Conservation (phyloP, 2,329 filamentous ascomycete genomes). For the Rutstroemia sp. region DNA sequence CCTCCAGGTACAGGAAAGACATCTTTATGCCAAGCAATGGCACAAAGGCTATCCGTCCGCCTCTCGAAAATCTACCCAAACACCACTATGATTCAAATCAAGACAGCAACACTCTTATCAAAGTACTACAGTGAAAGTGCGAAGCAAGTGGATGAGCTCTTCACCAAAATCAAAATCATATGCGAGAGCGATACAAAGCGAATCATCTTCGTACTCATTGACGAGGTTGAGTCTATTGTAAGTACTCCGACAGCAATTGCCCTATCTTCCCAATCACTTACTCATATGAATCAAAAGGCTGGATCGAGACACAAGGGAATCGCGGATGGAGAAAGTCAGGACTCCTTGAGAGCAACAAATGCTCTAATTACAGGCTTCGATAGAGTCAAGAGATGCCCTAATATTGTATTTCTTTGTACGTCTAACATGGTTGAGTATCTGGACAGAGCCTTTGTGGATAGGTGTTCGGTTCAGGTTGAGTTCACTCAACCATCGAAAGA, state of each 20-base stretch:
- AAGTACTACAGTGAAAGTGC: slow-evolving; percentile 42
- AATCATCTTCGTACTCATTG: slow-evolving; percentile 28
- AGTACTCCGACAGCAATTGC: neutral
- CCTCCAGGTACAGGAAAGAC: slow-evolving; percentile 80
- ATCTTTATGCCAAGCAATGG: slow-evolving; percentile 93
- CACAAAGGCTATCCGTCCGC: slow-evolving; percentile 45
- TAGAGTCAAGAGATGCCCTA: slow-evolving; percentile 17
- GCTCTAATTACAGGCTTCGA: slow-evolving; percentile 28
- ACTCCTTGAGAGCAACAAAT: slow-evolving; percentile 28
- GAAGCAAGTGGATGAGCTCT: slow-evolving; percentile 35
- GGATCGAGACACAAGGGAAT: slow-evolving; percentile 18
- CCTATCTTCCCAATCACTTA: neutral
- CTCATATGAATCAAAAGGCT: neutral
- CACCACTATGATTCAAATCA: slow-evolving; percentile 37
- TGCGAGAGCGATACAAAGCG: slow-evolving; percentile 18
- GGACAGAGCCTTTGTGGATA: slow-evolving; percentile 27
- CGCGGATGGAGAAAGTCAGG: slow-evolving; percentile 23
- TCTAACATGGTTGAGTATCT: slow-evolving; percentile 25
- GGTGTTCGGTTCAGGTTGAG: slow-evolving; percentile 19
- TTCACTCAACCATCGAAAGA: slow-evolving; percentile 18
- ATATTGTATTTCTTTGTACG: slow-evolving; percentile 26
- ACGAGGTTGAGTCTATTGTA: slow-evolving; percentile 30
- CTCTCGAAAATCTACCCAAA: slow-evolving; percentile 31
- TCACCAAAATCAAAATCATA: slow-evolving; percentile 32
- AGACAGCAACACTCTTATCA: slow-evolving; percentile 37